Base-by-base conservation (phyloP, 805 yeast genomes). In the Grigorovia jiainica region DNA sequence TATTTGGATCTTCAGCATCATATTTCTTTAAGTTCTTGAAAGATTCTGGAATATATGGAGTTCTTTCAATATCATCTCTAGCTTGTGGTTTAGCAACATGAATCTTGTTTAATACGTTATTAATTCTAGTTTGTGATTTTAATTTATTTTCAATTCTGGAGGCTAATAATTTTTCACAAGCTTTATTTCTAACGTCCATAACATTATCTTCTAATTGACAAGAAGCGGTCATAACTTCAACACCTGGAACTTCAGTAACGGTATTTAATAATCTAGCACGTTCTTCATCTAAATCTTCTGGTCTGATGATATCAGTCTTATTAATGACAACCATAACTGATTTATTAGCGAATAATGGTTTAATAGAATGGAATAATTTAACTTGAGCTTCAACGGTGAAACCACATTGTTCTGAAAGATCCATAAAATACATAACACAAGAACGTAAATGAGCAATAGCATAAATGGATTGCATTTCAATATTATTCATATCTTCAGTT, bases 401-500 rank as follows among this genome's bases (percentile, higher is more conserved):
- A 39, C 99, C 99, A 78, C 99, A 92, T 75, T 90, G 97, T 72
- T 92, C 99, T 27, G 95, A 85, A 54, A 90, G 74, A 73, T 92
- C 99, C 98, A 92, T 92, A 62, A 92, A 92, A 70, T 92, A 92
- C 59, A 92, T 68, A 36, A 92, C 95, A 65, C 97, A 86, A 23
- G 97, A 89, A 63, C 97, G 79, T 65, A 92, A 77, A 67, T 92
- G 98, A 27, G 98, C 98, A 72, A 92, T 87, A 47, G 98, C 98
- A 59, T 92, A 92, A 59, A 92, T 92, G 39, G 95, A 84, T 71
- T 92, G 99, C 98, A 92, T 92, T 72, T 92, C 99, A 65, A 92
- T 92, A 68, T 92, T 92, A 73, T 92, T 92, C 99, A 92, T 92
- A 64, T 92, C 98, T 67, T 92, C 99, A 36, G 97, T 87, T 46